Evolutionary conservation across 2,329 filamentous ascomycete genomes (phyloP).

Genomic region (Colletotrichum somersetense): DNA sequence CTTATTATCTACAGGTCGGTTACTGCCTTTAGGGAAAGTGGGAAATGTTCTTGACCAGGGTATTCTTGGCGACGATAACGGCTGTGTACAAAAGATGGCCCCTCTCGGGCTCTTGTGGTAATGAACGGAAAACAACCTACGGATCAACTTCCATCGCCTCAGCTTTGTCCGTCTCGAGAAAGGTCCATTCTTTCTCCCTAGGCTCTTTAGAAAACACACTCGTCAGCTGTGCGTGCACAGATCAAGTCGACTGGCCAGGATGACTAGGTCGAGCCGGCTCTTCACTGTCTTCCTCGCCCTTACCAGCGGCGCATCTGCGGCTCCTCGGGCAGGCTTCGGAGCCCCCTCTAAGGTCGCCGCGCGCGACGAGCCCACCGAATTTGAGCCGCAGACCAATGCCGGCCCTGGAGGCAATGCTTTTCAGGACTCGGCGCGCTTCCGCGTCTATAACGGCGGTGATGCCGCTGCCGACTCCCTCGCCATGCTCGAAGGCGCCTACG

Average conservation of each 20-base stretch:
- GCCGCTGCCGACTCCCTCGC: constrained; percentile 49
- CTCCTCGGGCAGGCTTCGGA: constrained; percentile 17
- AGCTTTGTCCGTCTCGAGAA: neutral
- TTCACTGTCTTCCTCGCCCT: constrained; percentile 30
- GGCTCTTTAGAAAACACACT: constrained; percentile 16
- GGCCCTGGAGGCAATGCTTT: constrained; percentile 51
- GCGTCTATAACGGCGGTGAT: constrained; percentile 50
- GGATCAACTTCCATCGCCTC: neutral
- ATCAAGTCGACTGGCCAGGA: constrained; percentile 3
- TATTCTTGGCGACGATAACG: constrained; percentile 25
- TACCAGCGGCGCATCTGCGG: constrained; percentile 25
- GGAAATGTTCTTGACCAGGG: constrained; percentile 16
- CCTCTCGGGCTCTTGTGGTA: neutral
- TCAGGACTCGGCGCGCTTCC: constrained; percentile 55
- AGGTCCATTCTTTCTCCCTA: neutral
- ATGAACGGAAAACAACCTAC: neutral
- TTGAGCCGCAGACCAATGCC: constrained; percentile 48
- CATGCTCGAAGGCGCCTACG: constrained; percentile 61
- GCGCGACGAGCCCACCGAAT: constrained; percentile 44
- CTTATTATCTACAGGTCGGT: constrained; percentile 1
- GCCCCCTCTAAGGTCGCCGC: neutral
- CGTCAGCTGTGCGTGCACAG: neutral
- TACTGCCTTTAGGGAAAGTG: neutral
- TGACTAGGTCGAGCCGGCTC: constrained; percentile 29
- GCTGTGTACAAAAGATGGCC: constrained; percentile 23